These are phyloP conservation scores for Boletus pseudo-olivaceus DNA, from an alignment of 768 basidiomycete species.

Conservation along the genomic window DNA sequence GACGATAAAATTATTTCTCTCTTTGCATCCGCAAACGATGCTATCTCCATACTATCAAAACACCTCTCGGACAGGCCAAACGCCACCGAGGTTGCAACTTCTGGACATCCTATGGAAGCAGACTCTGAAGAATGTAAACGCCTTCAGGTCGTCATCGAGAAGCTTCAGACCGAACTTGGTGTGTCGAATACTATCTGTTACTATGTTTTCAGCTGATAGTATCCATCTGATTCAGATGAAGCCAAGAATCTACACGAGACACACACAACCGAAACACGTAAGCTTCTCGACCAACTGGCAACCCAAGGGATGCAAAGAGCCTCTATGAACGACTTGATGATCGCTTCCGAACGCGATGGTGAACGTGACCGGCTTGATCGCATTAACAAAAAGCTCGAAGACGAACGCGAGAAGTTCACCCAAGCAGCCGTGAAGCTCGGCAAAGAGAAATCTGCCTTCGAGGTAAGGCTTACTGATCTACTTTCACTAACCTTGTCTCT, in stretches of 20 bases:
- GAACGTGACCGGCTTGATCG: constrained; percentile 52
- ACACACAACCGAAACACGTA: constrained; percentile 46
- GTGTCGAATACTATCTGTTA: constrained; percentile 12
- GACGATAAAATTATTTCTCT: constrained; percentile 45
- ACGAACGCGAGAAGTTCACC: constrained; percentile 61
- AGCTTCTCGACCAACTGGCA: constrained; percentile 54
- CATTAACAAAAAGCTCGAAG: constrained; percentile 55
- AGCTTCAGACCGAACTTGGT: constrained; percentile 60
- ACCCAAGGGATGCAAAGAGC: constrained; percentile 35
- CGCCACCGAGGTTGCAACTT: constrained; percentile 8
- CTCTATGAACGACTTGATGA: constrained; percentile 45
- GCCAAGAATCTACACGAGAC: constrained; percentile 44
- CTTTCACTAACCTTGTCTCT: not conserved
- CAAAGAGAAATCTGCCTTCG: constrained; percentile 60
- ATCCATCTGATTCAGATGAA: constrained; percentile 34
- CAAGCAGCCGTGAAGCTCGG: constrained; percentile 61
- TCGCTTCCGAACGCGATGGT: constrained; percentile 48
- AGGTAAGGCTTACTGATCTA: constrained; percentile 43
- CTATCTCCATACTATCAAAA: constrained; percentile 32
- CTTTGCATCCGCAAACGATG: constrained; percentile 40
- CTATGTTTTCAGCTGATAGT: constrained; percentile 9
- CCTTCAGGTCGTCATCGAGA: constrained; percentile 47
- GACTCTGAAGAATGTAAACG: constrained; percentile 44
- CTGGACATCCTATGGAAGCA: constrained; percentile 19
- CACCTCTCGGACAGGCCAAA: constrained; percentile 15